Evolutionary conservation across 805 yeast species (phyloP).

Genomic region (Starmerella davenportii): DNA sequence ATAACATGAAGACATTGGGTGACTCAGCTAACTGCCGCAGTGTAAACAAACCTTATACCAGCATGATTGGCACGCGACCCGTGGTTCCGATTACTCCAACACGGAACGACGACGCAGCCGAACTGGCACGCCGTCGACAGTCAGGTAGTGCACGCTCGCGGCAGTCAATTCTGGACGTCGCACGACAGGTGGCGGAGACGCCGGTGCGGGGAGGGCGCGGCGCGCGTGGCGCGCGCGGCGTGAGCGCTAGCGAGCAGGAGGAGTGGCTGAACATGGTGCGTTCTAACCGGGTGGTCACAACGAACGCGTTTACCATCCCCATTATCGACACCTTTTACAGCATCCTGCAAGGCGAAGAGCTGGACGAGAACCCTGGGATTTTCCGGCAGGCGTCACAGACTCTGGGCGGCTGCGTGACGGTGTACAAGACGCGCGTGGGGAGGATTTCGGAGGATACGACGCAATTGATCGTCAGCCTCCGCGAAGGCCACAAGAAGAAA

Average conservation of each 20-base stretch:
- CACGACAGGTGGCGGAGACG: conserved; percentile 10
- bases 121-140: conserved; percentile 8
- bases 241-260: background rate
- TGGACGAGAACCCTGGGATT: conserved; percentile 54
- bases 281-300: conserved; percentile 64
- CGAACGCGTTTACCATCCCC: conserved; percentile 81
- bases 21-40: too few relatives aligned
- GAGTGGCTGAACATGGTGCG: conserved; percentile 61
- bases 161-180: conserved; percentile 7
- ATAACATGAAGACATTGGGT: too few relatives aligned
- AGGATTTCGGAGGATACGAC: conserved; percentile 86
- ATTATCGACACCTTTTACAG: conserved; percentile 84
- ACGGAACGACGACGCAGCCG: conserved; percentile 9
- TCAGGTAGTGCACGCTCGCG: conserved; percentile 3
- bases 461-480: conserved; percentile 56
- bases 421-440: conserved; percentile 78
- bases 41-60: background rate
- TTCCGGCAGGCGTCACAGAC: conserved; percentile 86
- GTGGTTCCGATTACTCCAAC: conserved; percentile 9
- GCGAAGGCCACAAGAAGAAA: conserved; percentile 18
- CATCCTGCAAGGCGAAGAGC: conserved; percentile 27
- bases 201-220: conserved; percentile 4
- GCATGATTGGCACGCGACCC: too few relatives aligned
- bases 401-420: conserved; percentile 84
- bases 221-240: background rate